Conservation (phyloP, 805 yeast species). For the Wickerhamomyces canadensis region DNA sequence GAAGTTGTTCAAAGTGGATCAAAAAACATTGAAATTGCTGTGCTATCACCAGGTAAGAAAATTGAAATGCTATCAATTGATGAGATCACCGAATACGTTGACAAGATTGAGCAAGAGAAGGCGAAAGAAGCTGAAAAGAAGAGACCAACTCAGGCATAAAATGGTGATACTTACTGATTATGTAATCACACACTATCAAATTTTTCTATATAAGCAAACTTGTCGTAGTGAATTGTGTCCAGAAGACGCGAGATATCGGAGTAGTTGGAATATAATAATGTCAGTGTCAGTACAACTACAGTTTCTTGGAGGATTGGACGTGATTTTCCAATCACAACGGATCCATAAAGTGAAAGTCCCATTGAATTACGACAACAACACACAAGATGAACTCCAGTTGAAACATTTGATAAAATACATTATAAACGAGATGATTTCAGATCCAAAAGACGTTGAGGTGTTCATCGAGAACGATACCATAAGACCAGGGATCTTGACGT, state of each 20-base stretch:
- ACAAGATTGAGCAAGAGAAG: slow-evolving; percentile 83
- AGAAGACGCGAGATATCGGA: too few relatives aligned
- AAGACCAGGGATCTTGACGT: slow-evolving; percentile 88
- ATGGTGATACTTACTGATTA: too few relatives aligned
- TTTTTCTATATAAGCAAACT: too few relatives aligned
- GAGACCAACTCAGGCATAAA: slow-evolving; percentile 12
- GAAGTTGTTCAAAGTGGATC: slow-evolving; percentile 99
- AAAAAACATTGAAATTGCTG: slow-evolving; percentile 88
- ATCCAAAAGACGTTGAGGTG: slow-evolving; percentile 60
- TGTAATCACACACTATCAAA: too few relatives aligned
- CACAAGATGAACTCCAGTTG: slow-evolving; percentile 25
- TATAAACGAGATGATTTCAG: slow-evolving; percentile 46
- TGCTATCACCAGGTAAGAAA: slow-evolving; percentile 65
- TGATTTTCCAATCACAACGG: slow-evolving; percentile 57
- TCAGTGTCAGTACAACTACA: slow-evolving; percentile 1
- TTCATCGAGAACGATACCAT: slow-evolving; percentile 78
- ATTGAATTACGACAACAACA: slow-evolving; percentile 34
- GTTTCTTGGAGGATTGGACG: slow-evolving; percentile 72
- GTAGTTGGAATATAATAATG: too few relatives aligned
- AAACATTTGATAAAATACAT: slow-evolving; percentile 54
- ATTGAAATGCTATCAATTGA: slow-evolving; percentile 60
- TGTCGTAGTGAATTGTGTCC: too few relatives aligned
- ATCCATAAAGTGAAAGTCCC: slow-evolving; percentile 44
- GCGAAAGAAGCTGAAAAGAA: slow-evolving; percentile 26
- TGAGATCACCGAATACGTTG: slow-evolving; percentile 68